A percentile compares a stretch with the other conserved stretches of the same genome.
Conservation (phyloP, 2,329 filamentous ascomycete species). For the Colletotrichum sp. region DNA sequence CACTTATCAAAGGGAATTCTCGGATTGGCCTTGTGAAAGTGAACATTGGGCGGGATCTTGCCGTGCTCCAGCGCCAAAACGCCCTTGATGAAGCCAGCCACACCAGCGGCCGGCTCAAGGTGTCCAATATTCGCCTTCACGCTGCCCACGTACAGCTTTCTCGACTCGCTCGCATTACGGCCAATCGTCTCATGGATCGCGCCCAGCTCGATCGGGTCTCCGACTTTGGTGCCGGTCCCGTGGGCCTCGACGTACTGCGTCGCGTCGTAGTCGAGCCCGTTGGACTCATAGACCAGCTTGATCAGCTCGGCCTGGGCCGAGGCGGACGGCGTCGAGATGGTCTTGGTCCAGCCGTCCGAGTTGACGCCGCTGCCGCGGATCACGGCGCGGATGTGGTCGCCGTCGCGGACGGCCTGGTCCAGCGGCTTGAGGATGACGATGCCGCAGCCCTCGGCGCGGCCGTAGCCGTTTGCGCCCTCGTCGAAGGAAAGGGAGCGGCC, state of each 20-base stretch:
- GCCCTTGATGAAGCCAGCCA: neutral
- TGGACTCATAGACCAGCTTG: neutral
- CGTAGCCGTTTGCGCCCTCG: neutral
- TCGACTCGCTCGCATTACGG: neutral
- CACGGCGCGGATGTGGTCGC: constrained; percentile 40
- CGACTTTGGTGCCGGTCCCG: constrained; percentile 1
- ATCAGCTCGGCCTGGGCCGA: constrained; percentile 5
- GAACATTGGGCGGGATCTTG: neutral
- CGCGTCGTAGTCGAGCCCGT: neutral
- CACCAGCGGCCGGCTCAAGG: neutral
- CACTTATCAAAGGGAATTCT: neutral
- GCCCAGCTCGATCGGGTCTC: neutral
- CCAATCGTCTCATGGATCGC: neutral
- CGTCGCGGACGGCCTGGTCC: constrained; percentile 43
- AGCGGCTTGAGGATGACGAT: constrained; percentile 49
- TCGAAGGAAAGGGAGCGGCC: constrained; percentile 15
- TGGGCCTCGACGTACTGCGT: constrained; percentile 11
- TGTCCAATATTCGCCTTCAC: constrained; percentile 21
- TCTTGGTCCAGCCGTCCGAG: constrained; percentile 42
- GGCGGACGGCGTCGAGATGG: constrained; percentile 41
- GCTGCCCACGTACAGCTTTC: constrained; percentile 1
- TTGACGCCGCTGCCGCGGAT: constrained; percentile 38
- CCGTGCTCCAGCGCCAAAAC: neutral
- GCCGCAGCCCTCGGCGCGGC: neutral
- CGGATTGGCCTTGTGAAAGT: neutral